These are phyloP conservation scores for Aplosporella prunicola DNA, from an alignment of 2,329 filamentous ascomycete species.

Conservation along the genomic window DNA sequence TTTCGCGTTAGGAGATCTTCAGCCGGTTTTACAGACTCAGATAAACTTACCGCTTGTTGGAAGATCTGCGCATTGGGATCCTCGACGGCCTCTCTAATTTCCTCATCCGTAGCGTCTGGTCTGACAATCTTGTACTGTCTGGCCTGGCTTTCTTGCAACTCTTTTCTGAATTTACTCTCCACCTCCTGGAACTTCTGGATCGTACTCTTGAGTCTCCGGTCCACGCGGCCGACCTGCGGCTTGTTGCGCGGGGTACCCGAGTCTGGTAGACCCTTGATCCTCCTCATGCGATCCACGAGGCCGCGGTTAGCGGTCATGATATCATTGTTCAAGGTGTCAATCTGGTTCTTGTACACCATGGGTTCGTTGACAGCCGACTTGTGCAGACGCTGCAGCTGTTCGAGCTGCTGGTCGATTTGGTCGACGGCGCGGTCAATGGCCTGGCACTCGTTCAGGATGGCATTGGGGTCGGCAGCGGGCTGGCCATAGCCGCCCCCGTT, in stretches of 20 bases:
- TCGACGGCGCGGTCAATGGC: slow-evolving; percentile 71
- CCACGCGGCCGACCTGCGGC: slow-evolving; percentile 71
- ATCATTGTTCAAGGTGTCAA: slow-evolving; percentile 65
- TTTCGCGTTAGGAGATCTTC: slow-evolving; percentile 1
- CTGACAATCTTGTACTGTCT: slow-evolving; percentile 85
- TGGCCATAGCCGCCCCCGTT: slow-evolving; percentile 38
- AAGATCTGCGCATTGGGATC: slow-evolving; percentile 73
- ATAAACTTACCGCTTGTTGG: slow-evolving; percentile 55
- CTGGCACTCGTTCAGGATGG: slow-evolving; percentile 74
- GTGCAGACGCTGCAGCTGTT: slow-evolving; percentile 62
- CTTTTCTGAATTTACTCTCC: slow-evolving; percentile 71
- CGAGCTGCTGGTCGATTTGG: slow-evolving; percentile 61
- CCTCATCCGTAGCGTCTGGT: slow-evolving; percentile 67
- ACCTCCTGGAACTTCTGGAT: slow-evolving; percentile 74
- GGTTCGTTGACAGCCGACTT: slow-evolving; percentile 63
- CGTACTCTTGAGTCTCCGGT: slow-evolving; percentile 68
- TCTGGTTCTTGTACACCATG: slow-evolving; percentile 59
- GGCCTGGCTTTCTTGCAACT: slow-evolving; percentile 72
- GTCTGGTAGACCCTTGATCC: slow-evolving; percentile 73
- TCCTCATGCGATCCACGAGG: slow-evolving; percentile 69
- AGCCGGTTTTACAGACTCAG: not conserved
- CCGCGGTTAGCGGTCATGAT: slow-evolving; percentile 77
- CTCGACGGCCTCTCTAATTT: slow-evolving; percentile 69
- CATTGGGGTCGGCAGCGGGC: slow-evolving; percentile 49
- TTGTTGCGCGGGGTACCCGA: slow-evolving; percentile 63